phyloP scores from a whole-genome alignment of 2,329 filamentous ascomycete genomes.

The Colletotrichum gigasporum region DNA sequence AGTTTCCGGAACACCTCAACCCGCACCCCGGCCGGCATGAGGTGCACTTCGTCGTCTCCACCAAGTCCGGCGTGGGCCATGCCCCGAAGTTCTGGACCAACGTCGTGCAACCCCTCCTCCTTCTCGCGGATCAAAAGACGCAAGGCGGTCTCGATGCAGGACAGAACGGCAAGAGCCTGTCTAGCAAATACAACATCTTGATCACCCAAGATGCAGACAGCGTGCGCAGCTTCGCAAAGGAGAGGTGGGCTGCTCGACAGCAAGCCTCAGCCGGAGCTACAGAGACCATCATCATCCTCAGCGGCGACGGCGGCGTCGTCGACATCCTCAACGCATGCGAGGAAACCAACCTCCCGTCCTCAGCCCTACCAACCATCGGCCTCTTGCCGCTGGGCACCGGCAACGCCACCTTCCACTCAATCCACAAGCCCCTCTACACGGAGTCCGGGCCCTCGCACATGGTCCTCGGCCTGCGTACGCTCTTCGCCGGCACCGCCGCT shows the following conservation, averaged over 20 bases:
- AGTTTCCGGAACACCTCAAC: constrained; percentile 49
- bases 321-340: constrained; percentile 78
- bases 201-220: constrained; percentile 71
- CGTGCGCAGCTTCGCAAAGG: constrained; percentile 69
- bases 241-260: constrained; percentile 43
- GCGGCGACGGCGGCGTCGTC: constrained; percentile 86
- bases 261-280: constrained; percentile 37
- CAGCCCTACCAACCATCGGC: constrained; percentile 54
- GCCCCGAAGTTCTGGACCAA: constrained; percentile 64
- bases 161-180: constrained; percentile 27
- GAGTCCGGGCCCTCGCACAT: constrained; percentile 49
- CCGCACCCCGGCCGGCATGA: constrained; percentile 21
- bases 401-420: constrained; percentile 71
- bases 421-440: constrained; percentile 66
- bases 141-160: constrained; percentile 13
- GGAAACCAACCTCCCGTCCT: constrained; percentile 29
- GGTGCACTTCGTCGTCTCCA: constrained; percentile 75
- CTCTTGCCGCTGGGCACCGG: constrained; percentile 72
- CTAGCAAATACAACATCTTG: constrained; percentile 60
- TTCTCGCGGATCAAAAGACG: constrained; percentile 42
- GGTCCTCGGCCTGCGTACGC: constrained; percentile 62
- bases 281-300: constrained; percentile 78
- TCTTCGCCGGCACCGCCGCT: constrained; percentile 65
- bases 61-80: constrained; percentile 68
- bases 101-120: constrained; percentile 66